These are phyloP conservation scores for Eucommia ulmoides DNA, from an alignment of 257 asterid genomes.

Conservation along the genomic window DNA sequence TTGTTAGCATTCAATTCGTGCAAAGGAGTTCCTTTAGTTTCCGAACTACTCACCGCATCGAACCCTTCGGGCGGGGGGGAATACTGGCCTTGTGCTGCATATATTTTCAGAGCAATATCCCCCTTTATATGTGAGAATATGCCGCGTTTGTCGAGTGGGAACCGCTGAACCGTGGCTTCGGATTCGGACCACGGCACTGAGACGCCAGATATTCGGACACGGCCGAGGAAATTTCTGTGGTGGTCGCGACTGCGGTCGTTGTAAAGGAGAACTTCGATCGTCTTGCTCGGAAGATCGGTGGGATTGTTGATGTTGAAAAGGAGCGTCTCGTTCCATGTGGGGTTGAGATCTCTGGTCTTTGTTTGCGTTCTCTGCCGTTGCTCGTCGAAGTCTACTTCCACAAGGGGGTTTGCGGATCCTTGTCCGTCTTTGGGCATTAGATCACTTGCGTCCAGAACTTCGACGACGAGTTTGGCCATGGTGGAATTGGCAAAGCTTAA, in stretches of 20 bases:
- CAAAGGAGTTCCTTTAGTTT: not conserved
- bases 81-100: constrained; percentile 19
- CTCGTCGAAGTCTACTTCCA: constrained; percentile 59
- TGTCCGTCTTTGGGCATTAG: constrained; percentile 93
- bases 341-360: constrained; percentile 61
- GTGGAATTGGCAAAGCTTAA: too few species aligned
- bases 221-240: constrained; percentile 64
- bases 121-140: constrained; percentile 72
- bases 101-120: constrained; percentile 51
- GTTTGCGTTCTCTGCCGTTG: constrained; percentile 51
- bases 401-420: constrained; percentile 82
- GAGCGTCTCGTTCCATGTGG: constrained; percentile 72
- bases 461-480: constrained; percentile 66
- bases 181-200: constrained; percentile 50
- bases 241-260: constrained; percentile 47
- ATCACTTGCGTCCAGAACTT: constrained; percentile 73
- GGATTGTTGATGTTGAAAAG: constrained; percentile 47
- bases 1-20: constrained; percentile 27
- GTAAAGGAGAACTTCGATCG: constrained; percentile 47
- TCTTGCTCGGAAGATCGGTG: constrained; percentile 24
- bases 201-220: constrained; percentile 53
- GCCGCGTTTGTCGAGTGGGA: constrained; percentile 90
- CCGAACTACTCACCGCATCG: constrained; percentile 2
- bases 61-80: not conserved
- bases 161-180: constrained; percentile 49